These are phyloP conservation scores for Fusarium albosuccineum DNA, from an alignment of 2,329 filamentous ascomycete genomes.

Conservation along the genomic window DNA sequence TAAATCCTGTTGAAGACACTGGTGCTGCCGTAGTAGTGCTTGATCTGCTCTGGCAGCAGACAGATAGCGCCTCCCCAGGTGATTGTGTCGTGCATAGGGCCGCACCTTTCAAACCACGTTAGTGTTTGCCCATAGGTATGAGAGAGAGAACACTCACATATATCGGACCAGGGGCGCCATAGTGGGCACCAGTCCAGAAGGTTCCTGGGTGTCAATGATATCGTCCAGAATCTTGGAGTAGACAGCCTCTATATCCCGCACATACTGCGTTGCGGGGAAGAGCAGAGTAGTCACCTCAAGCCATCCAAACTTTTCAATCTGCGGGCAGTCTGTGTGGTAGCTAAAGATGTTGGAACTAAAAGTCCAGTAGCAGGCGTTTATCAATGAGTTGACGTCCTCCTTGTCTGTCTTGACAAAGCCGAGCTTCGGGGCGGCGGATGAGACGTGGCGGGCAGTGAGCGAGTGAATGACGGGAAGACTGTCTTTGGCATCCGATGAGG, in stretches of 20 bases:
- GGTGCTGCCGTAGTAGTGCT: constrained; percentile 56
- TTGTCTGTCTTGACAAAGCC: constrained; percentile 55
- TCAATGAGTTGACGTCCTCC: constrained; percentile 56
- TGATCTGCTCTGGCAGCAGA: constrained; percentile 54
- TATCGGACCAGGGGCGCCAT: constrained; percentile 62
- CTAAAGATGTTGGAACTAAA: constrained; percentile 59
- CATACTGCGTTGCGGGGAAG: constrained; percentile 59
- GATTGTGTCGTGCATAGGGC: constrained; percentile 61
- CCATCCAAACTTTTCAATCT: constrained; percentile 64
- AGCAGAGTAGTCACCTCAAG: constrained; percentile 61
- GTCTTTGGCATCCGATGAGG: constrained; percentile 41
- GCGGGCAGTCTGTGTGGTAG: constrained; percentile 62
- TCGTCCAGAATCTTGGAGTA: constrained; percentile 62
- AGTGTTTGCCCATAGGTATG: background rate
- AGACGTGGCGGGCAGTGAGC: constrained; percentile 53
- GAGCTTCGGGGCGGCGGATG: constrained; percentile 53
- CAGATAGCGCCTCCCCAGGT: constrained; percentile 57
- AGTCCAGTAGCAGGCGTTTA: constrained; percentile 60
- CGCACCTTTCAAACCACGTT: constrained; percentile 49
- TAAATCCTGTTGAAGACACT: constrained; percentile 54
- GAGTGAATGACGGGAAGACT: constrained; percentile 52
- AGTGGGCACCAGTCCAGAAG: constrained; percentile 58
- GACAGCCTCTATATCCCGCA: constrained; percentile 60
- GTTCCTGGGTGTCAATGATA: constrained; percentile 60
- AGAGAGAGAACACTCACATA: constrained; percentile 46